A percentile compares a stretch with the other conserved stretches of the same genome.
phyloP scores from a whole-genome alignment of 2,329 filamentous ascomycete genomes.

The Aspergillus fijiensis region DNA sequence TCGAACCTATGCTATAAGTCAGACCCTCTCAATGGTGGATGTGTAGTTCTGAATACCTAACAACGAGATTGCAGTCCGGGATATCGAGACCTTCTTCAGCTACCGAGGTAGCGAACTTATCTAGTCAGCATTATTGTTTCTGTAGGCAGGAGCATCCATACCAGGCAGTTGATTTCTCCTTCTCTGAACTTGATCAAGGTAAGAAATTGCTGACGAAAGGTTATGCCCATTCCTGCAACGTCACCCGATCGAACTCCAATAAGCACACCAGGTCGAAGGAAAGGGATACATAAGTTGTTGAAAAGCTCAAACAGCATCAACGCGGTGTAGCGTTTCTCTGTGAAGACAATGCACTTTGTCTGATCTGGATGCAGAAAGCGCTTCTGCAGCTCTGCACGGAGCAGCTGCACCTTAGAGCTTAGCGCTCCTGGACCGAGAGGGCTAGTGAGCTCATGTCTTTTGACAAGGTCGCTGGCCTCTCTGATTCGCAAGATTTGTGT shows the following conservation, averaged over 20 bases:
- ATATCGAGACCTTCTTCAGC: constrained; percentile 68
- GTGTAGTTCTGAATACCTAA: constrained; percentile 39
- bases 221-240: constrained; percentile 60
- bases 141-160: constrained; percentile 19
- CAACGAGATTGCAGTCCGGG: constrained; percentile 64
- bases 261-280: constrained; percentile 63
- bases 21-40: neutral
- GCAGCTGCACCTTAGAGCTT: constrained; percentile 69
- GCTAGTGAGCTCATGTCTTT: constrained; percentile 49
- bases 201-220: constrained; percentile 71
- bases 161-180: constrained; percentile 58
- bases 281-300: constrained; percentile 54
- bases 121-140: constrained; percentile 9
- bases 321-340: constrained; percentile 75
- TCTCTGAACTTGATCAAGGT: constrained; percentile 65
- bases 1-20: constrained; percentile 64
- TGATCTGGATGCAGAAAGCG: constrained; percentile 61
- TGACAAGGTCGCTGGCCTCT: constrained; percentile 58
- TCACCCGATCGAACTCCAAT: constrained; percentile 59
- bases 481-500: constrained; percentile 57
- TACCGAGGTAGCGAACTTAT: constrained; percentile 62
- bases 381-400: constrained; percentile 60
- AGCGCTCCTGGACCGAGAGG: constrained; percentile 47
- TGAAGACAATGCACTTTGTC: constrained; percentile 82
- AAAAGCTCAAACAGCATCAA: constrained; percentile 70